Percentiles rank a stretch among this genome's conserved stretches.
Conservation (phyloP, 345 rosid species). For the Salix dunnii region DNA sequence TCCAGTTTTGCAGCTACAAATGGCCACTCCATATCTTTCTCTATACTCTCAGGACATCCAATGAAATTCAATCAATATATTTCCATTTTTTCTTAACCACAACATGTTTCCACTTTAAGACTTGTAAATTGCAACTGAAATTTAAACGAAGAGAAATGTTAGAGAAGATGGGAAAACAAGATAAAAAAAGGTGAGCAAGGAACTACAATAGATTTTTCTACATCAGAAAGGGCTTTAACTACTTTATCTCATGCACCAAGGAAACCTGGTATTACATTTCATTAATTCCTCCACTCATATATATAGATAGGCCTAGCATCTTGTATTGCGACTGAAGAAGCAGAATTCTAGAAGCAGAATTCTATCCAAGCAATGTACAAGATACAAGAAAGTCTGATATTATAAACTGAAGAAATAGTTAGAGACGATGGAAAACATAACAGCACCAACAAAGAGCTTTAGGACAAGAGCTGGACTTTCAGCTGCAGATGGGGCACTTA, state of each 20-base stretch:
- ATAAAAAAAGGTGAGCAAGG: background rate
- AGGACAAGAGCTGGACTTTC: slow-evolving; percentile 6
- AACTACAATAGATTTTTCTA: background rate
- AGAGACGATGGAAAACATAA: background rate
- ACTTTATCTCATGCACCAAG: background rate
- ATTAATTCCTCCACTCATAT: background rate
- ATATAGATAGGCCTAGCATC: background rate
- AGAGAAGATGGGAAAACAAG: background rate
- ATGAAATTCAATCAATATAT: background rate
- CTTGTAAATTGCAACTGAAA: background rate
- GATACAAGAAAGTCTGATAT: background rate
- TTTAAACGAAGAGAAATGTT: background rate
- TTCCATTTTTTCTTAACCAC: background rate
- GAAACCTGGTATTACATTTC: background rate
- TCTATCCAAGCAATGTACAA: background rate
- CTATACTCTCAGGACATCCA: background rate
- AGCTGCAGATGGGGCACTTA: slow-evolving; percentile 62
- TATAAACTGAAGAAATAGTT: background rate
- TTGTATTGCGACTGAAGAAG: background rate
- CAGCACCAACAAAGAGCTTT: background rate
- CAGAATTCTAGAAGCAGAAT: background rate
- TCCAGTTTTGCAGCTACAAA: background rate
- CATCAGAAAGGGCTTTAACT: background rate
- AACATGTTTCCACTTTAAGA: background rate
- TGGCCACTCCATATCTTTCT: background rate